Percentiles rank a stretch among this genome's conserved stretches.
Evolutionary conservation across 768 basidiomycete genomes (phyloP).

Genomic region (Lentinula lateritia): DNA sequence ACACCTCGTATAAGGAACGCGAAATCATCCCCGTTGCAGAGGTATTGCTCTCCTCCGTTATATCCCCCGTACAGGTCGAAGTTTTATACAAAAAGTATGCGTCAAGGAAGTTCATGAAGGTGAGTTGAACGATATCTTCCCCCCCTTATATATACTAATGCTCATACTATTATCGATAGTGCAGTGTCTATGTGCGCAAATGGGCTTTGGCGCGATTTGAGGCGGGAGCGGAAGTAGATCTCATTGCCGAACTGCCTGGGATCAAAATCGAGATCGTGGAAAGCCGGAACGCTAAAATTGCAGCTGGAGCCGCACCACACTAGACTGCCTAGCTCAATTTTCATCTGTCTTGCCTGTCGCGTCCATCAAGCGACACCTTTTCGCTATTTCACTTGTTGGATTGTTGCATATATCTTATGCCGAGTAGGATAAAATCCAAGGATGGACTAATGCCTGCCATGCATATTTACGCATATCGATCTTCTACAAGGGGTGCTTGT

Average conservation of each 20-base stretch:
- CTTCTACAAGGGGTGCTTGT: not conserved
- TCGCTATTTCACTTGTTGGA: not conserved
- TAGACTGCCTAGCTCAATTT: not conserved
- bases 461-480: not conserved
- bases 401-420: not conserved
- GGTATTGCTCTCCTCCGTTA: conserved; percentile 80
- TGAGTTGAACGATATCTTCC: conserved; percentile 19
- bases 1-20: conserved; percentile 87
- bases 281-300: not conserved
- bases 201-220: conserved; percentile 4
- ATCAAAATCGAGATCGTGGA: conserved; percentile 4
- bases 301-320: not conserved
- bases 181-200: conserved; percentile 6
- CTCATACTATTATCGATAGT: not conserved
- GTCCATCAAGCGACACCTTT: not conserved
- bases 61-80: conserved; percentile 73
- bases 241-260: not conserved
- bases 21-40: conserved; percentile 84
- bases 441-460: not conserved
- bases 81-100: conserved; percentile 95
- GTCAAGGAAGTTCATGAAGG: conserved; percentile 85
- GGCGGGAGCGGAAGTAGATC: not conserved
- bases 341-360: not conserved
- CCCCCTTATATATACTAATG: not conserved
- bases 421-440: no score